A percentile compares a stretch with the other conserved stretches of the same genome.
phyloP scores from a whole-genome alignment of 2,329 filamentous ascomycete species.

The Clarireedia monteithiana region DNA sequence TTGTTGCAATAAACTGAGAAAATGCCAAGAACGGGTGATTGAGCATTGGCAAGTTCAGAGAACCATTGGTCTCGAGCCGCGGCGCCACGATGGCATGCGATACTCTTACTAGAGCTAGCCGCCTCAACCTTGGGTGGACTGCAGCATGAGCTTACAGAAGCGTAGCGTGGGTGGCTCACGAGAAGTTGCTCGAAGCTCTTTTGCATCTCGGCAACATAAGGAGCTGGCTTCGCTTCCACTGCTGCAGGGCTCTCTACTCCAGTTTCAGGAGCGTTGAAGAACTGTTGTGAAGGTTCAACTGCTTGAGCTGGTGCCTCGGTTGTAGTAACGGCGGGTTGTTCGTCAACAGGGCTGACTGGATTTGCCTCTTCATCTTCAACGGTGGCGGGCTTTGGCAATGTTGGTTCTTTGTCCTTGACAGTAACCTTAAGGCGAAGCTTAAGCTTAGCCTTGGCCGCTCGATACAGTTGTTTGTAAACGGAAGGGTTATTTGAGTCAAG shows the following conservation, averaged over 20 bases:
- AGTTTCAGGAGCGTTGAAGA: neutral
- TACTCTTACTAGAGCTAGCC: conserved; percentile 15
- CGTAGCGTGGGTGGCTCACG: conserved; percentile 9
- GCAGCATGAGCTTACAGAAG: neutral
- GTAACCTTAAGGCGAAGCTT: conserved; percentile 86
- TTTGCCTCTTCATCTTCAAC: conserved; percentile 40
- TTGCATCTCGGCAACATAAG: conserved; percentile 23
- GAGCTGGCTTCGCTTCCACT: neutral
- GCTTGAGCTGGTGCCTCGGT: conserved; percentile 2
- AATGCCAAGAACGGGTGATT: conserved; percentile 24
- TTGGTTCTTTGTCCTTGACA: conserved; percentile 31
- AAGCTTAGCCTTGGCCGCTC: conserved; percentile 94
- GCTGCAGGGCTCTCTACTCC: neutral
- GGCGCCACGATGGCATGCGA: conserved; percentile 23
- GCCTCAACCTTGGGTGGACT: neutral
- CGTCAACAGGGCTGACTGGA: conserved; percentile 19
- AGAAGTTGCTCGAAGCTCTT: conserved; percentile 24
- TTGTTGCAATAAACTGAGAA: conserved; percentile 93
- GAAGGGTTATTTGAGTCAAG: conserved; percentile 70
- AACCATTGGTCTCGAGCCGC: conserved; percentile 30
- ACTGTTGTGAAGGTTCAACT: neutral
- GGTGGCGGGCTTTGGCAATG: conserved; percentile 33
- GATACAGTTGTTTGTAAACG: conserved; percentile 94
- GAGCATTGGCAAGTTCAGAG: conserved; percentile 22
- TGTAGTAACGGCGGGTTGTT: conserved; percentile 5